These are phyloP conservation scores for Hibiscus mutabilis DNA, from an alignment of 345 rosid genomes.

Conservation along the genomic window DNA sequence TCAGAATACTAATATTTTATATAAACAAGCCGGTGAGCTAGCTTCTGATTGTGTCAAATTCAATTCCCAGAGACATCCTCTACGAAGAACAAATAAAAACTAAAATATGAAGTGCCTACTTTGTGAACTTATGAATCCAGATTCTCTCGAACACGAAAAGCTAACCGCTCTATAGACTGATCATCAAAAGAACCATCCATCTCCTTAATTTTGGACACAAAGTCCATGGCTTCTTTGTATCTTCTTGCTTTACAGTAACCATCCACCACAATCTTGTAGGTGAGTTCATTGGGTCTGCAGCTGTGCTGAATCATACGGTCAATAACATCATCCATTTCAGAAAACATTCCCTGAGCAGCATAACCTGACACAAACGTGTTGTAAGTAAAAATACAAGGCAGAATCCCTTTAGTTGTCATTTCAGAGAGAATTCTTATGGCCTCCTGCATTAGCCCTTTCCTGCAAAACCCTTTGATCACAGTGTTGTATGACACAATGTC, in stretches of 20 bases:
- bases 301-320: slow-evolving; percentile 58
- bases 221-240: slow-evolving; percentile 72
- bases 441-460: slow-evolving; percentile 76
- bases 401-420: slow-evolving; percentile 61
- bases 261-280: slow-evolving; percentile 80
- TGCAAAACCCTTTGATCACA: slow-evolving; percentile 88
- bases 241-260: slow-evolving; percentile 66
- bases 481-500: slow-evolving; percentile 86
- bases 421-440: slow-evolving; percentile 66
- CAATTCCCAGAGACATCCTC: neutral
- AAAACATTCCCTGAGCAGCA: slow-evolving; percentile 55
- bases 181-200: slow-evolving; percentile 48
- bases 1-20: neutral
- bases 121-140: slow-evolving; percentile 28
- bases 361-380: slow-evolving; percentile 74
- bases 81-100: neutral
- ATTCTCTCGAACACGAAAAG: slow-evolving; percentile 48
- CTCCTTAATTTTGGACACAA: slow-evolving; percentile 54
- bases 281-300: slow-evolving; percentile 72
- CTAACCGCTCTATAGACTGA: slow-evolving; percentile 44
- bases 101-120: neutral
- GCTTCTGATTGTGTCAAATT: neutral
- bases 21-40: slow-evolving; percentile 4
- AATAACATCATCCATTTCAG: slow-evolving; percentile 60
- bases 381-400: slow-evolving; percentile 82